Conservation (phyloP, 768 basidiomycete species). For the Trametes sanguinea region DNA sequence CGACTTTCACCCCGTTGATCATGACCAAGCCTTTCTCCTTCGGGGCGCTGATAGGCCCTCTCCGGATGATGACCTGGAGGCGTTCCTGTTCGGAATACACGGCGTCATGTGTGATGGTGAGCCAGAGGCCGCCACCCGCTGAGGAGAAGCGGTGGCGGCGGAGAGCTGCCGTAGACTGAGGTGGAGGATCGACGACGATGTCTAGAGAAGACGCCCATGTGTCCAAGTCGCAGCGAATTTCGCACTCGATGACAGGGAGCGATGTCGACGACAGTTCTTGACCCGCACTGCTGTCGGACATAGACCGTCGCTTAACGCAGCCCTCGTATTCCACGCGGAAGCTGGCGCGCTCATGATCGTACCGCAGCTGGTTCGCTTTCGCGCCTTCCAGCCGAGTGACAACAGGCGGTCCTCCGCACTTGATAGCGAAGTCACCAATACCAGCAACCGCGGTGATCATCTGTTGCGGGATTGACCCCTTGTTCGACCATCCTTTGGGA, state of each 20-base stretch:
- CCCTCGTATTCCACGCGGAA: slow-evolving; percentile 87
- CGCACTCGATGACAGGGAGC: slow-evolving; percentile 74
- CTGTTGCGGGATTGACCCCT: slow-evolving; percentile 89
- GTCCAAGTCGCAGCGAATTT: slow-evolving; percentile 89
- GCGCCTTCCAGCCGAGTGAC: slow-evolving; percentile 82
- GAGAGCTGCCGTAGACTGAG: slow-evolving; percentile 77
- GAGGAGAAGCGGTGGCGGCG: slow-evolving; percentile 83
- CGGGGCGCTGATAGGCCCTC: slow-evolving; percentile 57
- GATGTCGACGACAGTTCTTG: slow-evolving; percentile 23
- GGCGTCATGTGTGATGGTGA: slow-evolving; percentile 87
- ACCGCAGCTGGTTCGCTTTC: slow-evolving; percentile 69
- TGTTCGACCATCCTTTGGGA: slow-evolving; percentile 96
- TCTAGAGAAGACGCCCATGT: slow-evolving; percentile 84
- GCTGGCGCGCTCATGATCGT: slow-evolving; percentile 82
- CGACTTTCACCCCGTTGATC: slow-evolving; percentile 85
- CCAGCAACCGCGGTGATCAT: slow-evolving; percentile 90
- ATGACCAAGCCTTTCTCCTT: slow-evolving; percentile 83
- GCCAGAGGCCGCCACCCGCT: slow-evolving; percentile 92
- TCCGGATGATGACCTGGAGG: slow-evolving; percentile 70
- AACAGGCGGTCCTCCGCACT: slow-evolving; percentile 92
- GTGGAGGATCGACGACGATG: slow-evolving; percentile 91
- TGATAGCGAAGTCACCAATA: slow-evolving; percentile 94
- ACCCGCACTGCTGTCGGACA: slow-evolving; percentile 16
- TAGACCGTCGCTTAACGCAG: slow-evolving; percentile 48
- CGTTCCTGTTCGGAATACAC: slow-evolving; percentile 77